These are phyloP conservation scores for Noccaea caerulescens DNA, from an alignment of 345 rosid genomes.

Conservation along the genomic window DNA sequence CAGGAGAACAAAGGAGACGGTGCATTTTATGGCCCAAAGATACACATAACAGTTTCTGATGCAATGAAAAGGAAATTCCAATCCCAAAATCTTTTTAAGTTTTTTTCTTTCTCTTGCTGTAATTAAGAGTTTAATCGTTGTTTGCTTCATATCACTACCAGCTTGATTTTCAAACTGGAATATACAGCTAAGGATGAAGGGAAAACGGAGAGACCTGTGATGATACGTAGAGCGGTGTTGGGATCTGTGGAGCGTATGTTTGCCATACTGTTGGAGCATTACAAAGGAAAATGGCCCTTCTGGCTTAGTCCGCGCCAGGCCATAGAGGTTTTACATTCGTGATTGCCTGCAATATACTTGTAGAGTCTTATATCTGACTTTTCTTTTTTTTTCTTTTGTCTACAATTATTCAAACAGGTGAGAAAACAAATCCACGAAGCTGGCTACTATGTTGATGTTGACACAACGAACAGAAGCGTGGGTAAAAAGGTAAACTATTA, in stretches of 20 bases:
- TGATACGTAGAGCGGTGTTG: conserved; percentile 81
- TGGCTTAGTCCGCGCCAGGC: conserved; percentile 50
- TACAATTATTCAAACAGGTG: conserved; percentile 47
- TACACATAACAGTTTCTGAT: conserved; percentile 75
- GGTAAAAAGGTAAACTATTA: conserved; percentile 63
- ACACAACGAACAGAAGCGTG: conserved; percentile 62
- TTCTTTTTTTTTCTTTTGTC: background rate
- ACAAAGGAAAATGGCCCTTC: conserved; percentile 89
- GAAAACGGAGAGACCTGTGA: conserved; percentile 73
- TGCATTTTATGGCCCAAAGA: conserved; percentile 84
- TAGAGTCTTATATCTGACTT: background rate
- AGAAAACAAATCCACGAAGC: conserved; percentile 59
- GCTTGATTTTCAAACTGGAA: conserved; percentile 46
- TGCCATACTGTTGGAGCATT: conserved; percentile 57
- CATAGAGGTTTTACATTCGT: conserved; percentile 30
- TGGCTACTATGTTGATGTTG: conserved; percentile 70
- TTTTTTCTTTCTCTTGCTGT: background rate
- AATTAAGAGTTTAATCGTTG: too few species aligned
- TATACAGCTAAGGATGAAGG: conserved; percentile 82
- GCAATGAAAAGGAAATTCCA: too few species aligned
- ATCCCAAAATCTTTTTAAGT: background rate
- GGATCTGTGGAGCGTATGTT: conserved; percentile 93
- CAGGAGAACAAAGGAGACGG: conserved; percentile 86
- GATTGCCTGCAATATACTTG: conserved; percentile 3
- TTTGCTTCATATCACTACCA: too few species aligned